A percentile compares a stretch with the other conserved stretches of the same genome.
Conservation (phyloP, 768 basidiomycete species). For the Boletus reticuloceps region DNA sequence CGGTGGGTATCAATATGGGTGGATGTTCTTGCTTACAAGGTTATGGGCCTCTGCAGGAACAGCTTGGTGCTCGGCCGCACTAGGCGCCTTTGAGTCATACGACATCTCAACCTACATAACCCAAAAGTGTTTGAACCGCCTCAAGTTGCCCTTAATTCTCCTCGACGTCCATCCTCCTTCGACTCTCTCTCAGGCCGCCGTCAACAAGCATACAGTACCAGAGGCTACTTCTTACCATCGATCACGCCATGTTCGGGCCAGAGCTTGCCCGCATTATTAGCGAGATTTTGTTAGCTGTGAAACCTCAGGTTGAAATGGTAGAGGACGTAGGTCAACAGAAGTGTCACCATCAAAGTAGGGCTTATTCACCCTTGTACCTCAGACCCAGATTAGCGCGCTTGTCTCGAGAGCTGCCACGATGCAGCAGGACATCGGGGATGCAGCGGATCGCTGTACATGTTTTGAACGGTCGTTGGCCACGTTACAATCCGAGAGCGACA, state of each 20-base stretch:
- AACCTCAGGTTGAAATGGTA: background rate
- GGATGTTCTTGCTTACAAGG: too few relatives aligned
- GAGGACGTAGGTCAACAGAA: background rate
- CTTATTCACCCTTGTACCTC: background rate
- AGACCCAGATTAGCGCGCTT: slow-evolving; percentile 1
- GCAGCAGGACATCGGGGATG: slow-evolving; percentile 6
- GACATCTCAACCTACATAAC: too few relatives aligned
- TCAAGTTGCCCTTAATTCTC: too few relatives aligned
- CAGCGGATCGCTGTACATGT: background rate
- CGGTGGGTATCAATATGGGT: too few relatives aligned
- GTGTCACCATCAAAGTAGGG: background rate
- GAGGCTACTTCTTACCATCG: background rate
- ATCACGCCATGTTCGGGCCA: background rate
- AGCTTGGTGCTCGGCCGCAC: too few relatives aligned
- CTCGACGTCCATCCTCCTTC: too few relatives aligned
- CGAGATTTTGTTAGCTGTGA: background rate
- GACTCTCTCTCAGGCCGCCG: too few relatives aligned
- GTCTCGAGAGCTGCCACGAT: background rate
- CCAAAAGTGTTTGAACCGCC: too few relatives aligned
- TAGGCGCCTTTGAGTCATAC: too few relatives aligned
- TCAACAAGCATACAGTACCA: too few relatives aligned
- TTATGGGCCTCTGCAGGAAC: too few relatives aligned
- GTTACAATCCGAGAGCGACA: slow-evolving; percentile 1
- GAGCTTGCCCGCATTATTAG: background rate
- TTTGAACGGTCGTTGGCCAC: background rate